Evolutionary conservation across 331 rosid species (phyloP), one percentile per base, ranked within the genome.

Genomic region (Quercus tomentella): DNA sequence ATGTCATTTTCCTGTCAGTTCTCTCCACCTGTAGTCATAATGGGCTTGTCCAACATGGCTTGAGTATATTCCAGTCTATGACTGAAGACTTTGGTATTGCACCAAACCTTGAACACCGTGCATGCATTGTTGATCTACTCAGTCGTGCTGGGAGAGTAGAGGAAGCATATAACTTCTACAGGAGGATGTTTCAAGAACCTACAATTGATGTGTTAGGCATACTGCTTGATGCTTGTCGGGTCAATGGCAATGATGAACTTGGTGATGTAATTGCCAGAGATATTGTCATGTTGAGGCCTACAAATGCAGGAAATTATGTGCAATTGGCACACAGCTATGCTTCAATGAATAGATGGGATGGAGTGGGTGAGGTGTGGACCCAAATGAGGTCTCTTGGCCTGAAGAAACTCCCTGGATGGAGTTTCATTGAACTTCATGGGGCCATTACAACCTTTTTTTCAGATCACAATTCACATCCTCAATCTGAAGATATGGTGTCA

Each of bases 381-480:
- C 90, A 90, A 84, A 95, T 95, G 98, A 91, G 87, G 82, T 90
- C 90, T 82, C 93, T 91, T 21, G 99, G 98, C 72, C 78, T 93
- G 89, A 90, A 84, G 76, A 95, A 95, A 78, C 79, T 90, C 58
- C 99, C 99, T 26, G 99, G 97, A 4, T 95, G 97, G 99, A 95
- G 99, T 84, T 93, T 77, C 79, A 83, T 90, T 54, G 91, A 91
- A 82, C 72, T 91, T 73, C 86, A 95, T 58, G 96, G 99, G 74
- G 79, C 68, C 71, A 83, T 88, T 77, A 87, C 89, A 49, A 90
- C 93, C 37, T 96, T 91, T 86, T 90, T 85, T 82, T 87, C 94
- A 1, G 86, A 81, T 74, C 98, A 91, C 89, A 96, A 90, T 66
- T 84, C 98, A 74, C 97, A 93, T 78, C 91, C 94, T 73, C 89